Conservation (phyloP, 2,329 filamentous ascomycete genomes). For the Didymella exigua region DNA sequence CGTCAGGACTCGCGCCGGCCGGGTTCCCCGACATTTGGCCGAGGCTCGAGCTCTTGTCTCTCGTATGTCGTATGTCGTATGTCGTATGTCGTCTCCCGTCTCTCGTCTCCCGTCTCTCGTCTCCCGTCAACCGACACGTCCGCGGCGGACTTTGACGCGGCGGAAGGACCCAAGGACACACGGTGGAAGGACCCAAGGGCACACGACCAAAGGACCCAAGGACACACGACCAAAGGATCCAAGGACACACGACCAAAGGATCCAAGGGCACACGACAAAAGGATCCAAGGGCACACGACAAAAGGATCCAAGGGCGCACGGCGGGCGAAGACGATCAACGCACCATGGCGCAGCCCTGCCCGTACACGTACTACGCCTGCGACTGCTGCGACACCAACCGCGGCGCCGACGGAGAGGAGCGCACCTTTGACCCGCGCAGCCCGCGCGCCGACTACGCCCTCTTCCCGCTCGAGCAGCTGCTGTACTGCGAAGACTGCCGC, state of each 20-base stretch:
- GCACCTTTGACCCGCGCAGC: constrained; percentile 83
- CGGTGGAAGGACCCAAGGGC: no score
- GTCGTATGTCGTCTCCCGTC: no score
- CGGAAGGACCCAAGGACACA: no score
- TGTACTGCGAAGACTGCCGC: constrained; percentile 97
- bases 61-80: no score
- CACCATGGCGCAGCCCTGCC: constrained; percentile 62
- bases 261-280: no score
- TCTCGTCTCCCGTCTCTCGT: no score
- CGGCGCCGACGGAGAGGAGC: constrained; percentile 70
- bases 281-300: no score
- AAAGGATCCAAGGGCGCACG: neutral
- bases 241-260: no score
- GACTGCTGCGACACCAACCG: constrained; percentile 61
- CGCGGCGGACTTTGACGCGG: no score
- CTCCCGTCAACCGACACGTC: constrained; percentile 17
- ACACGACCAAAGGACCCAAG: no score
- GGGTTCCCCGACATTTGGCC: constrained; percentile 11
- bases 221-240: no score
- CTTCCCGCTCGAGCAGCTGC: constrained; percentile 88
- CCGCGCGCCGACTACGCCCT: constrained; percentile 88
- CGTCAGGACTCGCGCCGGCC: constrained; percentile 13
- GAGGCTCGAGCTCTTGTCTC: constrained; percentile 6
- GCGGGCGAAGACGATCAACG: neutral
- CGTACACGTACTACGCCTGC: constrained; percentile 69